phyloP scores from a whole-genome alignment of 371 early-diverging fungal species.

The Cladochytrium tenue region DNA sequence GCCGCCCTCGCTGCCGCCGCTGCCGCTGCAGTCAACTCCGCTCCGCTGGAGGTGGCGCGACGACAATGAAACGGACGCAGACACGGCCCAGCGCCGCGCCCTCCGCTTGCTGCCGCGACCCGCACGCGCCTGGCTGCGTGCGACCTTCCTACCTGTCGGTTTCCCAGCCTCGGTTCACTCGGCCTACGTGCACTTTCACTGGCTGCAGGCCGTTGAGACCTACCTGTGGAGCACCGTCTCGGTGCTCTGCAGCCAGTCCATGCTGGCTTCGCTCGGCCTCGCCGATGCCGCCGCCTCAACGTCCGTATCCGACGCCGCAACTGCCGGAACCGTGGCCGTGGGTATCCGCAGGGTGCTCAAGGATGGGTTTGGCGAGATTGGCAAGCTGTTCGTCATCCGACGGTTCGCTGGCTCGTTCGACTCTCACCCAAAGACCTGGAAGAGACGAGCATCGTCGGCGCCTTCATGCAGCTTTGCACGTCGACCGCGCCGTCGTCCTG shows the following conservation, averaged over 20 bases:
- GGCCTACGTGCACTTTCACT: constrained; percentile 58
- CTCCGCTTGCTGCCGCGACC: no score
- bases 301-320: constrained; percentile 60
- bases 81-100: no score
- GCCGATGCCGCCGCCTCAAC: constrained; percentile 49
- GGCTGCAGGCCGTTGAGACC: constrained; percentile 69
- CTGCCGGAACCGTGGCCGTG: constrained; percentile 64
- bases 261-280: constrained; percentile 67
- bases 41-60: no score
- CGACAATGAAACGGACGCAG: no score
- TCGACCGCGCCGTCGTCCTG: no score
- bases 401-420: constrained; percentile 69
- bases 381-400: constrained; percentile 74
- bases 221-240: constrained; percentile 68
- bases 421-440: constrained; percentile 75
- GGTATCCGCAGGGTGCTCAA: constrained; percentile 76
- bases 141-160: no score
- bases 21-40: no score
- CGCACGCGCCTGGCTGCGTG: no score
- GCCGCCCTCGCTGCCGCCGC: no score
- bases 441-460: constrained; percentile 52
- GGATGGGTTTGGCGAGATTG: constrained; percentile 71
- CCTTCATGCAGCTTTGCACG: constrained; percentile 66
- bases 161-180: no score
- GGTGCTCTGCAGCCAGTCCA: constrained; percentile 71